A percentile compares a stretch with the other conserved stretches of the same genome.
These are phyloP conservation scores for Phytophthora ramorum DNA, from an alignment of 352 stramenopile genomes.

Conservation along the genomic window DNA sequence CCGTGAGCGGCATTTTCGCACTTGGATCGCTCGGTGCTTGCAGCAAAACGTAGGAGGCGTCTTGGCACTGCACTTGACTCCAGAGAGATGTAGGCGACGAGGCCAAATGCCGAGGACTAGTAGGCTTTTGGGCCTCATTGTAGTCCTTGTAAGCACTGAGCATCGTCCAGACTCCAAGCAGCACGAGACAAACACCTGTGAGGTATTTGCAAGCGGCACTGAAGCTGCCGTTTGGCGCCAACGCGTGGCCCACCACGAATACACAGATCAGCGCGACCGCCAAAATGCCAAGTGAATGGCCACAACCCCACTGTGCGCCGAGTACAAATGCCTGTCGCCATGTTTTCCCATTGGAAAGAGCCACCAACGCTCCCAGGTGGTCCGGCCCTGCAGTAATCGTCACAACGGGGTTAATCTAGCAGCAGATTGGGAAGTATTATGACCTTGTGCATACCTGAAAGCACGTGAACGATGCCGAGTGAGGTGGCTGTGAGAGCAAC, in stretches of 20 bases:
- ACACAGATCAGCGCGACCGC: slow-evolving; percentile 52
- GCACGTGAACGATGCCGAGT: slow-evolving; percentile 61
- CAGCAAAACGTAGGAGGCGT: slow-evolving; percentile 60
- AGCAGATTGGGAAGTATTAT: not conserved
- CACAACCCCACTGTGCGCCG: slow-evolving; percentile 88
- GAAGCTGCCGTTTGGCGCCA: slow-evolving; percentile 33
- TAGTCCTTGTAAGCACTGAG: slow-evolving; percentile 47
- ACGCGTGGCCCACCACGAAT: slow-evolving; percentile 54
- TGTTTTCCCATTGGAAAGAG: slow-evolving; percentile 76
- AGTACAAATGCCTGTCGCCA: slow-evolving; percentile 74
- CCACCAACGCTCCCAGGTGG: slow-evolving; percentile 89
- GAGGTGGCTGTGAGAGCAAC: slow-evolving; percentile 43
- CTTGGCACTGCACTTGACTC: slow-evolving; percentile 62
- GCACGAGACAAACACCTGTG: slow-evolving; percentile 66
- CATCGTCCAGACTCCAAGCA: slow-evolving; percentile 64
- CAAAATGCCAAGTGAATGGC: slow-evolving; percentile 89
- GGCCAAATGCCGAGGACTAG: slow-evolving; percentile 27
- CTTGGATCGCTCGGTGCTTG: not conserved
- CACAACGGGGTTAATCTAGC: not conserved
- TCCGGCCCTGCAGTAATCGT: slow-evolving; percentile 66
- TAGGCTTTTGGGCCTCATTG: slow-evolving; percentile 13
- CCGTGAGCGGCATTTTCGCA: not conserved
- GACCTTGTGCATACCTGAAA: slow-evolving; percentile 43
- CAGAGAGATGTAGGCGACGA: slow-evolving; percentile 37
- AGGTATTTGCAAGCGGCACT: slow-evolving; percentile 67